Percentiles rank a stretch among this genome's conserved stretches.
Conservation (phyloP, 441 rosid species). For the Eutrema salsugineum region DNA sequence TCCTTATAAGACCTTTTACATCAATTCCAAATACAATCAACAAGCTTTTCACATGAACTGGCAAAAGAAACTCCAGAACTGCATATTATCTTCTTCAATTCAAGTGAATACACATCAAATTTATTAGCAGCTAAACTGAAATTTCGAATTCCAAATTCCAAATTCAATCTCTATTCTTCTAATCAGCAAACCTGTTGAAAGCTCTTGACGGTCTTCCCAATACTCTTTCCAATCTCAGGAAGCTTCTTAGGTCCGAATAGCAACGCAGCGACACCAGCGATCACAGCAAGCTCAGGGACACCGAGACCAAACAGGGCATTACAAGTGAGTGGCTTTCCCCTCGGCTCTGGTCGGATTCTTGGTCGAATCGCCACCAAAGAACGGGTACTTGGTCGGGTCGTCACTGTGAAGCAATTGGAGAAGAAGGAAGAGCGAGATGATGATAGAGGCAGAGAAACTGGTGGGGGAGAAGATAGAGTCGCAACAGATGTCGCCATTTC, state of each 20-base stretch:
- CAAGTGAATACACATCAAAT: background rate
- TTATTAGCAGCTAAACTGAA: background rate
- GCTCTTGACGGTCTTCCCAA: constrained; percentile 93
- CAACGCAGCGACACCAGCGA: constrained; percentile 92
- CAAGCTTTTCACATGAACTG: constrained; percentile 7
- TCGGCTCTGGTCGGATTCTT: constrained; percentile 35
- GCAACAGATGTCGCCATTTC: constrained; percentile 68
- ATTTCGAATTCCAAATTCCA: background rate
- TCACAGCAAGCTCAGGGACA: constrained; percentile 94
- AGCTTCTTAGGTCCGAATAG: constrained; percentile 95
- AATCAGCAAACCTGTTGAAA: constrained; percentile 73
- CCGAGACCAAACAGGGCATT: constrained; percentile 92
- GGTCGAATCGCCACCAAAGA: constrained; percentile 40
- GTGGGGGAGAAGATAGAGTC: constrained; percentile 44
- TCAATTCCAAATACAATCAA: background rate
- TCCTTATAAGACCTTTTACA: background rate
- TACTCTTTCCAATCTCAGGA: constrained; percentile 95
- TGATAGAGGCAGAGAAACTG: constrained; percentile 34
- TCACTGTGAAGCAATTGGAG: constrained; percentile 24
- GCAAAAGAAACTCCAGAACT: background rate
- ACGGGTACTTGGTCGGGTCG: constrained; percentile 22
- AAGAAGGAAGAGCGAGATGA: constrained; percentile 40
- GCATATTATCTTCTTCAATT: background rate
- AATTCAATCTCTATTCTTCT: background rate
- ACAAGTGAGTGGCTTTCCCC: constrained; percentile 54